These are phyloP conservation scores for Phytophthora pseudosyringae DNA, from an alignment of 352 stramenopile genomes.

Conservation along the genomic window DNA sequence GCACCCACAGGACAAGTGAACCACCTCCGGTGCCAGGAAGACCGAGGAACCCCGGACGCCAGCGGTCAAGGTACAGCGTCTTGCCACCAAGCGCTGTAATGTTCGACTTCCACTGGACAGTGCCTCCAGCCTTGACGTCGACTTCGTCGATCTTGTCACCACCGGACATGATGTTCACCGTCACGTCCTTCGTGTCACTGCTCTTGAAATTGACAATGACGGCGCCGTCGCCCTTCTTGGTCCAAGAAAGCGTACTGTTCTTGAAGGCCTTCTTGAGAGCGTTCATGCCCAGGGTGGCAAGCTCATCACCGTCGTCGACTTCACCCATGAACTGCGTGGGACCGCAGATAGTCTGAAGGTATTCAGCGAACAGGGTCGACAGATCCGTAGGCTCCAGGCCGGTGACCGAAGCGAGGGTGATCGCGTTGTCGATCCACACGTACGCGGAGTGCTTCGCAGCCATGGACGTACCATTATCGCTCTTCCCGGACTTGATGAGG, in stretches of 20 bases:
- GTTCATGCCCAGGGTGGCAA: constrained; percentile 44
- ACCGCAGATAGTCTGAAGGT: constrained; percentile 62
- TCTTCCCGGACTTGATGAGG: constrained; percentile 45
- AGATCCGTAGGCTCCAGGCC: constrained; percentile 57
- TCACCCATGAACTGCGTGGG: constrained; percentile 54
- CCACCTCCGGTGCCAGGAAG: constrained; percentile 63
- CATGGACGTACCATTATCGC: constrained; percentile 43
- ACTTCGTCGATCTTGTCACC: constrained; percentile 48
- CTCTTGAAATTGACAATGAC: constrained; percentile 52
- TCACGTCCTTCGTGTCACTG: constrained; percentile 48
- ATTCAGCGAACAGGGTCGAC: constrained; percentile 50
- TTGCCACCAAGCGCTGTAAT: constrained; percentile 52
- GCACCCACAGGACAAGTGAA: constrained; percentile 64
- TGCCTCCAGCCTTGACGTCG: constrained; percentile 37
- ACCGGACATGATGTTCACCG: constrained; percentile 53
- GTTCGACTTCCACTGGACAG: constrained; percentile 41
- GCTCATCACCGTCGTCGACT: constrained; percentile 51
- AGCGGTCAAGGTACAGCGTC: constrained; percentile 74
- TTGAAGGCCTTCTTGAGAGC: constrained; percentile 52
- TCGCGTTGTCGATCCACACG: constrained; percentile 38
- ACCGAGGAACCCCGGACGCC: constrained; percentile 57
- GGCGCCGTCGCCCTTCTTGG: constrained; percentile 38
- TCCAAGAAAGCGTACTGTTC: constrained; percentile 47
- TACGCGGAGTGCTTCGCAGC: constrained; percentile 38
- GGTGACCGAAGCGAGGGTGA: constrained; percentile 42